These are phyloP conservation scores for Chlamydomonas reinhardtii DNA, from an alignment of 163 green algal species.

Conservation along the genomic window DNA sequence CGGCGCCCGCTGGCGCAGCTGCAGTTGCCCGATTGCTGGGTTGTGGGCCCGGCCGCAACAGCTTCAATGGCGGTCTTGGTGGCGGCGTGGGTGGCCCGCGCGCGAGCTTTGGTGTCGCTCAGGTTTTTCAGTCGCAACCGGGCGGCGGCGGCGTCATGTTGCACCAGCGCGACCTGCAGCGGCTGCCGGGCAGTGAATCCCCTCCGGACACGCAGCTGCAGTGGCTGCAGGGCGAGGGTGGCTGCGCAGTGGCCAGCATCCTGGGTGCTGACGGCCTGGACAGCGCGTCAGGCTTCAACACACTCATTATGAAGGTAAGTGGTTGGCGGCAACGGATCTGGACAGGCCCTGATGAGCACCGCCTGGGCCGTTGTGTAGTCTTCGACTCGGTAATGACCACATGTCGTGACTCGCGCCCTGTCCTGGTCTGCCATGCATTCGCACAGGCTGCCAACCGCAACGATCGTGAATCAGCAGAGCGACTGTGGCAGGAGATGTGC, in stretches of 20 bases:
- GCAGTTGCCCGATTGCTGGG: background rate
- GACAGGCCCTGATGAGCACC: too few species aligned
- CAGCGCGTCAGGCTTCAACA: slow-evolving; percentile 20
- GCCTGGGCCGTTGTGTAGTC: too few species aligned
- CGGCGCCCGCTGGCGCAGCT: background rate
- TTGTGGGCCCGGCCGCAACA: background rate
- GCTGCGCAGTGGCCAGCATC: background rate
- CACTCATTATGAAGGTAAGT: background rate
- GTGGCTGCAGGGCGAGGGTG: background rate
- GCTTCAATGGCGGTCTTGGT: too few species aligned
- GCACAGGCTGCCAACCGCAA: slow-evolving; percentile 17
- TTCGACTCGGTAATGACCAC: too few species aligned
- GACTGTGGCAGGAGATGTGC: slow-evolving; percentile 47
- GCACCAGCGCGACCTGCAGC: too few species aligned
- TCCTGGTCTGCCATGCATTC: too few species aligned
- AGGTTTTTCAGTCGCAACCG: too few species aligned
- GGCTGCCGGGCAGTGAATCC: too few species aligned
- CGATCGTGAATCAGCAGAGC: slow-evolving; percentile 6
- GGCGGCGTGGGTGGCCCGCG: too few species aligned
- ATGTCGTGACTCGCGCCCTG: too few species aligned
- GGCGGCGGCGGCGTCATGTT: too few species aligned
- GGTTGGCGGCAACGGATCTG: background rate
- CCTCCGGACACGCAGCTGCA: background rate
- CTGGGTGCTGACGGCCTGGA: background rate
- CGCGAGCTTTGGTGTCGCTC: too few species aligned